phyloP scores from a whole-genome alignment of 83 land plant genomes.

The Picea mariana region DNA sequence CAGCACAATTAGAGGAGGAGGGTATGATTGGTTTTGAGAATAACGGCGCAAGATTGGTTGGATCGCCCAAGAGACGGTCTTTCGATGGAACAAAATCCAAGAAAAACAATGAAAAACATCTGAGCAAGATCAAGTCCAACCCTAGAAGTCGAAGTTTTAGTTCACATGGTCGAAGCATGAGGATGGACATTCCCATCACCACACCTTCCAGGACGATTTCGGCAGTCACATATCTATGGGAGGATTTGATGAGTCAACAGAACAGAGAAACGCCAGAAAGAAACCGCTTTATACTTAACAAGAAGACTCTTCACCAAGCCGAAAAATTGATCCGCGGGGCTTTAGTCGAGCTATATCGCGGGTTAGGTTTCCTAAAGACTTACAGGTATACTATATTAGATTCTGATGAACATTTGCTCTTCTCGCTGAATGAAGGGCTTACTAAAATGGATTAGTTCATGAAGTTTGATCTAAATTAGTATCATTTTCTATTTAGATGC shows the following conservation, averaged over 20 bases:
- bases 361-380: slow-evolving; percentile 56
- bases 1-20: slow-evolving; percentile 24
- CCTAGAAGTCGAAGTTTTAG: slow-evolving; percentile 30
- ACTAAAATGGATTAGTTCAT: too few species aligned
- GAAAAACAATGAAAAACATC: slow-evolving; percentile 19
- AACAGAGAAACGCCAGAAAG: slow-evolving; percentile 30
- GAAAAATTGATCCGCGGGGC: slow-evolving; percentile 74
- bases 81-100: slow-evolving; percentile 18
- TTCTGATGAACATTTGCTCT: background rate
- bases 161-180: slow-evolving; percentile 52
- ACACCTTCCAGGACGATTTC: slow-evolving; percentile 49
- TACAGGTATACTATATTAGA: slow-evolving; percentile 35
- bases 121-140: slow-evolving; percentile 9
- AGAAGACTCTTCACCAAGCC: slow-evolving; percentile 53
- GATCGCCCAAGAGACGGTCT: slow-evolving; percentile 1
- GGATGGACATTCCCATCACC: slow-evolving; percentile 55
- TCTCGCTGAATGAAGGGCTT: too few species aligned
- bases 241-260: slow-evolving; percentile 42
- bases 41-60: slow-evolving; percentile 15
- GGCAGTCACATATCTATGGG: slow-evolving; percentile 45
- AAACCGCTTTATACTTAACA: slow-evolving; percentile 33
- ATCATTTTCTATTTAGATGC: too few species aligned
- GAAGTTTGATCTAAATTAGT: too few species aligned
- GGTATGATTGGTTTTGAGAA: slow-evolving; percentile 20
- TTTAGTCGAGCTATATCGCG: slow-evolving; percentile 65